Evolutionary conservation across 352 stramenopile species (phyloP), one percentile per base, ranked within the genome.

Genomic region (Peronospora belbahrii): DNA sequence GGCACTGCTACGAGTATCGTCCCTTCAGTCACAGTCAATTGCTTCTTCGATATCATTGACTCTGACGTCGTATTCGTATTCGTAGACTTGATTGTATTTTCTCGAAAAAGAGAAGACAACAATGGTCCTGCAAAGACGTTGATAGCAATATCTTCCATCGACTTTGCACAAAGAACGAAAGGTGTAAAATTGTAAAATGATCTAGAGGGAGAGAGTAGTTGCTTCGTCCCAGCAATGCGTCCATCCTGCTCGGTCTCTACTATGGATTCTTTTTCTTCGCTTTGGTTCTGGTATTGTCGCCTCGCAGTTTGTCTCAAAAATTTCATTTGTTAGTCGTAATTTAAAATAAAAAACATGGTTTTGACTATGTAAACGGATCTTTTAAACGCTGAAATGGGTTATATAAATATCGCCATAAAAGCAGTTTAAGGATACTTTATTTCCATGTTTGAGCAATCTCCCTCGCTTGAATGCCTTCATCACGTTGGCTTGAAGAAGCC

Each of bases 1-100:
- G 74, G 74, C 40, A 85, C 37, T 4, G 53, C 52, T 8, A 62
- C 55, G 17, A 87, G 51, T 27, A 54, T 46, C 2, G 13, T 10
- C 18, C 28, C 48, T 52, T 70, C 34, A 22, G 32, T 25, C 2
- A 51, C 40, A 6, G 61, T 65, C 9, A 68, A 39, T 19, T 59
- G 51, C 9, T 63, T 56, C 48, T 66, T 67, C 24, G 48, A 52
- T 23, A 56, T 48, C 10, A 27, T 20, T 2, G 30, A 31, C 3
- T 47, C 32, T 2, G 23, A 8, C 8, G 27, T 17, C 22, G n/a
- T 7, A 22, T 40, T 45, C 31, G 40, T 36, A n/a, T 45, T 57
- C 36, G 38, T n/a, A n/a, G n/a, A n/a, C n/a, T n/a, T n/a, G n/a
- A n/a, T n/a, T 41, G 14, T 11, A 9, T 18, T 9, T 2, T n/a